Percentiles rank a stretch among this genome's conserved stretches.
Evolutionary conservation across 2,329 filamentous ascomycete genomes (phyloP).

Genomic region (Blumeria graminis): DNA sequence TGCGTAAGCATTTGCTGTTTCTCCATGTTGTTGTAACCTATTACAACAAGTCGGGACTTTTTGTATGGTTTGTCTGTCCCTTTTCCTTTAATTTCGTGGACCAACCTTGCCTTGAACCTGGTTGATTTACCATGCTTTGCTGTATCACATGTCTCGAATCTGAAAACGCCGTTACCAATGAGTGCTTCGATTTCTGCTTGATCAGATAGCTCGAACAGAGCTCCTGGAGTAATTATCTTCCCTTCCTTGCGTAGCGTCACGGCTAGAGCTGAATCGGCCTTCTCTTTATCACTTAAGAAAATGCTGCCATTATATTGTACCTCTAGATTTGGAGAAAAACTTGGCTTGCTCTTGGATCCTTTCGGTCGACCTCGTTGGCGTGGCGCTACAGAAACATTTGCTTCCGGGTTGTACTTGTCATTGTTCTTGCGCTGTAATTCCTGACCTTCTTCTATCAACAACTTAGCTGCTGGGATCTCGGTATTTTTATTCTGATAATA

Average conservation of each 20-base stretch:
- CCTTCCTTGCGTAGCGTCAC: background rate
- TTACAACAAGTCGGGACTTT: background rate
- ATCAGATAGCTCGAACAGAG: background rate
- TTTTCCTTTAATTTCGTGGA: background rate
- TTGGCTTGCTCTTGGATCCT: background rate
- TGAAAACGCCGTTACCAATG: background rate
- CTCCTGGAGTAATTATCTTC: background rate
- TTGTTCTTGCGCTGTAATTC: background rate
- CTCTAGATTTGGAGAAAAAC: background rate
- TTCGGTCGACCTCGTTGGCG: background rate
- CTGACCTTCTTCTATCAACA: background rate
- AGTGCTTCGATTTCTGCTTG: background rate
- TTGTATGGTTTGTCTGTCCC: background rate
- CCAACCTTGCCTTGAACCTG: background rate
- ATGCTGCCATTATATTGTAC: background rate
- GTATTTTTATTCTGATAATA: background rate
- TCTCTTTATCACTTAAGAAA: background rate
- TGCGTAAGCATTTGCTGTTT: background rate
- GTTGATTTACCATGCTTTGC: background rate
- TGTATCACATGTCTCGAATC: background rate
- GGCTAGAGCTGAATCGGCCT: background rate
- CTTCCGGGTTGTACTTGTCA: background rate
- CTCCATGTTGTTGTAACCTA: background rate
- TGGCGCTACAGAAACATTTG: background rate
- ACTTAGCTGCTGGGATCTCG: background rate